Evolutionary conservation across 345 rosid species (phyloP).

Genomic region (Syzygium aromaticum): DNA sequence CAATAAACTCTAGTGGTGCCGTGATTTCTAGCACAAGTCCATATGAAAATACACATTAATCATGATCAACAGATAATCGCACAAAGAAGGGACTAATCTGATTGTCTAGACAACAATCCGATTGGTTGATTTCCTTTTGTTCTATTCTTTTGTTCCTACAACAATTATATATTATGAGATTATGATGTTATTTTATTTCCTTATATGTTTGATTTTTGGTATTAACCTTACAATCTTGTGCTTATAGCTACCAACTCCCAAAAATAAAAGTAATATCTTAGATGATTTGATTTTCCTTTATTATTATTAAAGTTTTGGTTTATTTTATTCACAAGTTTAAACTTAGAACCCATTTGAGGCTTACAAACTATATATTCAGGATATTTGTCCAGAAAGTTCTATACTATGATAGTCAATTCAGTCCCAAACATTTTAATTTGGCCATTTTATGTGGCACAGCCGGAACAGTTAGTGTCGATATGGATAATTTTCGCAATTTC

Average conservation of each 20-base stretch:
- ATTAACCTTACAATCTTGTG: neutral
- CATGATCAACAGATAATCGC: rapidly evolving
- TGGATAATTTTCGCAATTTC: neutral
- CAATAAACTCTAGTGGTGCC: neutral
- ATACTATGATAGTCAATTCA: rapidly evolving
- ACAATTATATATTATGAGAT: neutral
- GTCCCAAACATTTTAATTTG: neutral
- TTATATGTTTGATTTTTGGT: neutral
- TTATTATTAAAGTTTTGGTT: neutral
- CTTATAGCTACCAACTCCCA: rapidly evolving
- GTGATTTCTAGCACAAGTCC: neutral
- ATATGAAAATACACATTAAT: neutral
- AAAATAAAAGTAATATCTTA: neutral
- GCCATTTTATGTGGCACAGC: neutral
- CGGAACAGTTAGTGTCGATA: too few species aligned
- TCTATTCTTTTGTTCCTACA: neutral
- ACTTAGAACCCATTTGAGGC: neutral
- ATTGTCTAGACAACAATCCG: neutral
- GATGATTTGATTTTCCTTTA: neutral
- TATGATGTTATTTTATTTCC: neutral
- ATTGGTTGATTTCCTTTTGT: neutral
- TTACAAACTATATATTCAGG: neutral
- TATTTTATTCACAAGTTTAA: neutral
- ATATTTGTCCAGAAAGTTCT: neutral
- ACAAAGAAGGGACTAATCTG: neutral